Evolutionary conservation across 2,329 filamentous ascomycete genomes (phyloP), one percentile per base, ranked within the genome.

Genomic region (Trichoderma koningii): DNA sequence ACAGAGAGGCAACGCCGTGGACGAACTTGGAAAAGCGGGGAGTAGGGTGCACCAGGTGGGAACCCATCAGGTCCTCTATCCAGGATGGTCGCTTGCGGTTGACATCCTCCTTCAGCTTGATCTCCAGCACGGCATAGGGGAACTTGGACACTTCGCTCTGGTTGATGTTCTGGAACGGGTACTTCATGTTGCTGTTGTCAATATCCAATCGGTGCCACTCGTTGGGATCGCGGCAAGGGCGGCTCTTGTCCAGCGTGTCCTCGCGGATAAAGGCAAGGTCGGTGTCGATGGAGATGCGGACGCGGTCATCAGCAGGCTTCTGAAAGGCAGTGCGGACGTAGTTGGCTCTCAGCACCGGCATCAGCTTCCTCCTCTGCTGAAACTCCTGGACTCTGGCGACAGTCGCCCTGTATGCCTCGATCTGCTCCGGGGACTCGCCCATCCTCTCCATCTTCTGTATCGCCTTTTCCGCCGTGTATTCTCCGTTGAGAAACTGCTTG

Each of bases 21-120:
- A 96, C 90, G 71, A 98, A 99, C 76, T 99, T 99, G 72, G 93
- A 97, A 79, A 99, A 99, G 57, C 90, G 87, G 1, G 93, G 92
- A 0, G 91, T 89, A 52, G 93, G 88, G 74, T 97, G 93, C 68
- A 99, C 91, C 5, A 99, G 85, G 76, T 99, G 94, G 5, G 93
- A 97, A 60, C 86, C 84, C 87, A 96, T 97, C 70, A 99, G 80
- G 70, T 99, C 95, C 70, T 93, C 87, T 41, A 98, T 83, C 95
- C 95, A 99, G 68, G 89, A 86, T 5, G 90, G 89, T 63, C 88
- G 87, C 76, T 91, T 93, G 69, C 86, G 84, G 67, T 80, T 79
- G 59, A 79, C 81, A 67, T 85, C 84, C 66, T 90, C 87, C 72
- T 87, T 88, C 70, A 97, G 82, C 80, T 97, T 97, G 78, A 99